A percentile compares a stretch with the other conserved stretches of the same genome.
Evolutionary conservation across 192 early-diverging fungal species (phyloP).

Genomic region (Spizellomyces punctatus): DNA sequence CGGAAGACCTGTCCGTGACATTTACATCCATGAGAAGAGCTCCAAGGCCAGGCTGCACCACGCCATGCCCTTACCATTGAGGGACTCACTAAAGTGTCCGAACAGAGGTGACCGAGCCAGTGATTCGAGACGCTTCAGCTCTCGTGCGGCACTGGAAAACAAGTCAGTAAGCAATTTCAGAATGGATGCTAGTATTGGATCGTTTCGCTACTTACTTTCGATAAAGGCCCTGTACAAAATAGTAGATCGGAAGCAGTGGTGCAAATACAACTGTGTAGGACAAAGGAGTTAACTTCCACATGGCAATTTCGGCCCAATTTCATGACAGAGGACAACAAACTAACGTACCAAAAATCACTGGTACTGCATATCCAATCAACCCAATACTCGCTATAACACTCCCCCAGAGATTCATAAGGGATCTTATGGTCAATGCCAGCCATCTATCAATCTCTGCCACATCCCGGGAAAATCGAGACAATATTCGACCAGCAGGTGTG

Average conservation of each 20-base stretch:
- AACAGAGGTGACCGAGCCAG: constrained; percentile 72
- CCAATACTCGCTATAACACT: background rate
- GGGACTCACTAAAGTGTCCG: constrained; percentile 64
- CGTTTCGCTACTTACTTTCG: constrained; percentile 12
- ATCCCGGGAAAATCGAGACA: constrained; percentile 64
- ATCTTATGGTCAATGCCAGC: background rate
- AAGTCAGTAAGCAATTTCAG: background rate
- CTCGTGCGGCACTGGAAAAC: constrained; percentile 25
- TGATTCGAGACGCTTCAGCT: constrained; percentile 73
- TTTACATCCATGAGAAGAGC: no score
- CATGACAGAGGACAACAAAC: background rate
- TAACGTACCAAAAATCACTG: background rate
- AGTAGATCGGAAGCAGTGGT: constrained; percentile 28
- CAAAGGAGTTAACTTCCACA: no score
- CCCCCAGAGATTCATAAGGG: background rate
- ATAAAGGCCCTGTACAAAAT: constrained; percentile 41
- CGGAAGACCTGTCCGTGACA: constrained; percentile 50
- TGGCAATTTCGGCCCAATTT: background rate
- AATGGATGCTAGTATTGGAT: background rate
- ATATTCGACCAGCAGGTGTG: constrained; percentile 65
- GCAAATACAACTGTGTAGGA: constrained; percentile 4
- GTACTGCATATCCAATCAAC: background rate
- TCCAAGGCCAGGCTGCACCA: background rate
- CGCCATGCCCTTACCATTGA: constrained; percentile 25
- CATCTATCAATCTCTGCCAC: constrained; percentile 36